Evolutionary conservation across 1,139 yeast species (phyloP).

Genomic region (Debaryomycetaceae sp.): DNA sequence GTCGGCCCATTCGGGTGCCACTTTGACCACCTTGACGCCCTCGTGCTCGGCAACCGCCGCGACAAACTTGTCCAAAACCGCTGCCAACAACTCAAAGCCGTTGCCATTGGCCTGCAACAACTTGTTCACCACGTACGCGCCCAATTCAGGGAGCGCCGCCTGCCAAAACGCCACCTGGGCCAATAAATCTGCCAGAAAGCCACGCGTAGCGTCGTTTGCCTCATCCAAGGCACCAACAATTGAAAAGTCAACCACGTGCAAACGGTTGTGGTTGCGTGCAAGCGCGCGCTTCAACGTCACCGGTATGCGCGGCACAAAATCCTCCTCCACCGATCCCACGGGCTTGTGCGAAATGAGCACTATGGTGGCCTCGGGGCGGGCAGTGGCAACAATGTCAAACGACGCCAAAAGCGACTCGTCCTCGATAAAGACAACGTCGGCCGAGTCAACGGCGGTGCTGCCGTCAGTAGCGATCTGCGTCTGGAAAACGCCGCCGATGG

Average conservation of each 20-base stretch:
- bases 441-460: slow-evolving; percentile 39
- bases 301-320: slow-evolving; percentile 50
- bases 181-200: slow-evolving; percentile 72
- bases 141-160: slow-evolving; percentile 57
- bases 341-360: slow-evolving; percentile 42
- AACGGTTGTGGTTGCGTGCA: slow-evolving; percentile 48
- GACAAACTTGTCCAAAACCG: slow-evolving; percentile 71
- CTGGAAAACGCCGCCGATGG: slow-evolving; percentile 74
- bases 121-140: slow-evolving; percentile 69
- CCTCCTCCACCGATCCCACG: slow-evolving; percentile 39
- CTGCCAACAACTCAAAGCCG: slow-evolving; percentile 77
- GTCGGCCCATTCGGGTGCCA: slow-evolving; percentile 41
- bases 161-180: slow-evolving; percentile 81
- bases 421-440: slow-evolving; percentile 64
- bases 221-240: slow-evolving; percentile 50
- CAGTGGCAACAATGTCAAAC: slow-evolving; percentile 59
- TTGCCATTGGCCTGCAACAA: slow-evolving; percentile 78
- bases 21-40: slow-evolving; percentile 44
- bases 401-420: slow-evolving; percentile 48
- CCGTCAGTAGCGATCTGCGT: slow-evolving; percentile 54
- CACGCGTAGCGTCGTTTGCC: slow-evolving; percentile 59
- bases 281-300: slow-evolving; percentile 49
- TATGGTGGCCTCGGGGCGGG: slow-evolving; percentile 54
- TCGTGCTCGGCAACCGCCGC: slow-evolving; percentile 44
- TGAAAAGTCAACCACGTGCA: slow-evolving; percentile 55